These are phyloP conservation scores for Entophlyctis luteolus DNA, from an alignment of 192 early-diverging fungal genomes.

Conservation along the genomic window DNA sequence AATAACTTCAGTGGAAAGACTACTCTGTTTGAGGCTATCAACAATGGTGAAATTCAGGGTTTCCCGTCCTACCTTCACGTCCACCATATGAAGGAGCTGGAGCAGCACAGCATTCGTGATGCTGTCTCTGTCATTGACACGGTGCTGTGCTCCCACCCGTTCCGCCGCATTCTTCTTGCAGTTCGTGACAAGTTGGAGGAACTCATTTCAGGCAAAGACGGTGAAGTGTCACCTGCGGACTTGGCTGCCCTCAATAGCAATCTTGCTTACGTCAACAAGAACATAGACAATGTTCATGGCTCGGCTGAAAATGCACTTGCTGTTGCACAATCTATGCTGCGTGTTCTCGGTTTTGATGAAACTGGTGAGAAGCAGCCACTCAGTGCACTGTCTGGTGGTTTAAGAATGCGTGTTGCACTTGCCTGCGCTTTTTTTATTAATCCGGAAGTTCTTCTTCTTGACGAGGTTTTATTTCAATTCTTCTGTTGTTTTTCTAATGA, in stretches of 20 bases:
- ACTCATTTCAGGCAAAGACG: constrained; percentile 72
- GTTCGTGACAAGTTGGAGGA: constrained; percentile 57
- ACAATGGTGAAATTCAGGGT: background rate
- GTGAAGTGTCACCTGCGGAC: constrained; percentile 75
- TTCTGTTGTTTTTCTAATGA: background rate
- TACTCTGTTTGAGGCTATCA: constrained; percentile 15
- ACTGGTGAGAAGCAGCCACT: constrained; percentile 43
- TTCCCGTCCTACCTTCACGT: constrained; percentile 19
- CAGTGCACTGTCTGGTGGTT: constrained; percentile 74
- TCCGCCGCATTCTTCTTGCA: constrained; percentile 75
- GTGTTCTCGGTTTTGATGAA: constrained; percentile 21
- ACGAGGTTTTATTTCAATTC: constrained; percentile 48
- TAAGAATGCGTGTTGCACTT: constrained; percentile 85
- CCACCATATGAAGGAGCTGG: constrained; percentile 24
- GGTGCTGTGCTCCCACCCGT: constrained; percentile 66
- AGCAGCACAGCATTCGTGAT: constrained; percentile 15
- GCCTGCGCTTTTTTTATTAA: constrained; percentile 80
- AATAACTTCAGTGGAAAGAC: constrained; percentile 15
- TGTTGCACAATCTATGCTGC: constrained; percentile 15
- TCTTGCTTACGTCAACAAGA: constrained; percentile 74
- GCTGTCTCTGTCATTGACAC: constrained; percentile 14
- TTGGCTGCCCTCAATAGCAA: constrained; percentile 68
- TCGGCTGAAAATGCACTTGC: constrained; percentile 54
- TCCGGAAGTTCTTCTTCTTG: constrained; percentile 76
- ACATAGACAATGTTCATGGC: constrained; percentile 76